Base-by-base conservation (phyloP, 139 green algal genomes). In the Mychonastes homosphaera region DNA sequence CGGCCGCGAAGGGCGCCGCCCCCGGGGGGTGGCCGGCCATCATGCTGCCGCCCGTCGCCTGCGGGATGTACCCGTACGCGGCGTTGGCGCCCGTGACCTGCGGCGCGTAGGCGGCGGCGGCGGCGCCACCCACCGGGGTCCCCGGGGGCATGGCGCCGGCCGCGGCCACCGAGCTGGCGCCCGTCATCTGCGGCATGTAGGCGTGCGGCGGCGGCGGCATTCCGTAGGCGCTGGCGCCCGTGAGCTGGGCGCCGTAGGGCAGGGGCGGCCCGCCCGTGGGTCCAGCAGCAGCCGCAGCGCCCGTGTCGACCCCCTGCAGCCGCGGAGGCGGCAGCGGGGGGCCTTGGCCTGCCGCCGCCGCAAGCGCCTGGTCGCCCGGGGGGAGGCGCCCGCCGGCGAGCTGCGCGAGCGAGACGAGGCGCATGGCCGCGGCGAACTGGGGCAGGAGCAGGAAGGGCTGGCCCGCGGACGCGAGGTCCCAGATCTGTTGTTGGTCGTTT, bases 401-500 rank as follows among this genome's bases (percentile, higher is more conserved):
- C 79, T 92, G 87, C 0, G 84, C 85, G 21, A 89, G 62, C 0
- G 84, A 75, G 1, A 94, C 79, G 43, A 95, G 68, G n/a, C 85
- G 74, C 63, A 95, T 72, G 2, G 85, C 72, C 10, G 72, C 75
- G 27, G 71, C 80, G 55, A 95, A 95, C 55, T 94, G 84, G 23
- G 71, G 67, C 44, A 81, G 76, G 28, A 73, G 90, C 21, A 95
- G 74, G 29, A 70, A 62, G 1, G 80, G 18, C 0, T 30, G 70
- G 13, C 86, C 79, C n/a, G 79, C 79, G 0, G 82, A 84, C 3
- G 89, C 79, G 32, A 81, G 57, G 29, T 91, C 80, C 87, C 87
- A 95, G 21, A 95, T 77, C 85, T 93, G 73, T 21, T 21, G 13
- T 12, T 35, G 23, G 24, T 21, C 3, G 23, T n/a, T n/a, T n/a